These are phyloP conservation scores for Fusarium nelsonii DNA, from an alignment of 2,329 filamentous ascomycete genomes.

Conservation along the genomic window DNA sequence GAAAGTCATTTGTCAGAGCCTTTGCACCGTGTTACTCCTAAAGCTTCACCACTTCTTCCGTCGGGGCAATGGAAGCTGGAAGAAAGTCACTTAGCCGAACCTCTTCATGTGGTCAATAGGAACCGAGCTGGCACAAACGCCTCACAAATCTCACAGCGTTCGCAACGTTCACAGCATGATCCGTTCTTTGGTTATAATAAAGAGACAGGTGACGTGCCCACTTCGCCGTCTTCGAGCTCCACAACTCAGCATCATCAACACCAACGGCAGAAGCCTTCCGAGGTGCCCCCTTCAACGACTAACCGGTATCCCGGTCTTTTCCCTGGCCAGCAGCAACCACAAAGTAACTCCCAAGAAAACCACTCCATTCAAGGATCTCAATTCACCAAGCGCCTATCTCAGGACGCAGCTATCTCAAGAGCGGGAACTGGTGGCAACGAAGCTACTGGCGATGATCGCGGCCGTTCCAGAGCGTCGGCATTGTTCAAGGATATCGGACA, in stretches of 20 bases:
- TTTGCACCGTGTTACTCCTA: conserved; percentile 51
- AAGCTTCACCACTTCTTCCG: conserved; percentile 55
- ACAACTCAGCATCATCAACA: conserved; percentile 30
- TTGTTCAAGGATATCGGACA: conserved; percentile 66
- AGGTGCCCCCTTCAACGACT: conserved; percentile 64
- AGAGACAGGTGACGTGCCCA: conserved; percentile 59
- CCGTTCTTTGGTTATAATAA: conserved; percentile 55
- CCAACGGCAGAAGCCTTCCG: conserved; percentile 49
- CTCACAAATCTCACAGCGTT: conserved; percentile 43
- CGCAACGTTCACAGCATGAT: conserved; percentile 45
- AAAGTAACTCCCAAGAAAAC: conserved; percentile 31
- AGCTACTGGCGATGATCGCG: conserved; percentile 51
- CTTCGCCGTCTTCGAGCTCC: conserved; percentile 27
- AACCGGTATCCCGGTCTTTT: conserved; percentile 64
- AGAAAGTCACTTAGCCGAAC: conserved; percentile 65
- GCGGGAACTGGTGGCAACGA: conserved; percentile 35
- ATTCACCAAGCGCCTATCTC: conserved; percentile 31
- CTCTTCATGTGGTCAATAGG: conserved; percentile 55
- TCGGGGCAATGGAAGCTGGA: conserved; percentile 64
- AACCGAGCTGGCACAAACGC: conserved; percentile 51
- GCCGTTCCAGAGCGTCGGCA: conserved; percentile 55
- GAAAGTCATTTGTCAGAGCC: conserved; percentile 68
- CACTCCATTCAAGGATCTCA: conserved; percentile 24
- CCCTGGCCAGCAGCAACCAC: conserved; percentile 43
- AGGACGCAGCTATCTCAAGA: conserved; percentile 52